Conservation (phyloP, 2,329 filamentous ascomycete species). For the Xylaria sp. region DNA sequence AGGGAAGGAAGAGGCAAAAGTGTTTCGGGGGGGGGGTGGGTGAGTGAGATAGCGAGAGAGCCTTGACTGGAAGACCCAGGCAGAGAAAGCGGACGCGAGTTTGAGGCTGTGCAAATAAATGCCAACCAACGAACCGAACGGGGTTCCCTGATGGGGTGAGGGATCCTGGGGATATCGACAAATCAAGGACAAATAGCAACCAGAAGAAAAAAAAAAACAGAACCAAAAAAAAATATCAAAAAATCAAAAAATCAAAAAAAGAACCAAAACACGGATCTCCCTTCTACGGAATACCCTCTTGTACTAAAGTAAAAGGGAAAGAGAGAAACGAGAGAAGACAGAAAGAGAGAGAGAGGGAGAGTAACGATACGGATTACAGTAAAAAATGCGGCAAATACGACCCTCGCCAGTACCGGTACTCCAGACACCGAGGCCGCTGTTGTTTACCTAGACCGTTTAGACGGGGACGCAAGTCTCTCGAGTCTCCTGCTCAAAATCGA, state of each 20-base stretch:
- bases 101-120: not conserved
- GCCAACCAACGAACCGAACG: not conserved
- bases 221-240: too few relatives aligned
- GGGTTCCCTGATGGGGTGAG: too few relatives aligned
- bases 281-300: not conserved
- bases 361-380: not conserved
- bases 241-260: too few relatives aligned
- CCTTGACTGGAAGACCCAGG: not conserved
- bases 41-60: not conserved
- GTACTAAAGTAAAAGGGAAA: not conserved
- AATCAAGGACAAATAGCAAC: not conserved
- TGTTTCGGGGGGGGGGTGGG: not conserved
- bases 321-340: too few relatives aligned
- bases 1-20: not conserved
- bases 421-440: slow-evolving; percentile 11
- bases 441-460: not conserved
- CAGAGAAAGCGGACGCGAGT: not conserved
- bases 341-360: too few relatives aligned
- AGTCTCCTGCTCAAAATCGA: slow-evolving; percentile 4
- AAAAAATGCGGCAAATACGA: not conserved
- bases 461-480: too few relatives aligned
- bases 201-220: too few relatives aligned
- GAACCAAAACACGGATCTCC: too few relatives aligned
- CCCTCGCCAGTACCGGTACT: not conserved
- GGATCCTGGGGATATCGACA: not conserved